Conservation (phyloP, 441 rosid species). For the Sinapis alba region DNA sequence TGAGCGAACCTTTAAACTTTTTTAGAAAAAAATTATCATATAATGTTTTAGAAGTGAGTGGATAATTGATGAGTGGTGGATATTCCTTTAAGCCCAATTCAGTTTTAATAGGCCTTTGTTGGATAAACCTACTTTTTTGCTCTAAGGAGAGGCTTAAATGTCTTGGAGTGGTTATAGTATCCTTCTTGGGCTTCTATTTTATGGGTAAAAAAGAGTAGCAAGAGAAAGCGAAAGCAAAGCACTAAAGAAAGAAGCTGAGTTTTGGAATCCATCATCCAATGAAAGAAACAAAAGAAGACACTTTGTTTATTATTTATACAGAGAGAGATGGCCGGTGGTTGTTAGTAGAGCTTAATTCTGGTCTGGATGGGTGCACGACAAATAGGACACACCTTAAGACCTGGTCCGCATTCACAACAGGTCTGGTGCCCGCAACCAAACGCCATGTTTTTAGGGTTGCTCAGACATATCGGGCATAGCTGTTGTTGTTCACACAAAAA, state of each 20-base stretch:
- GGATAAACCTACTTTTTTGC: background rate
- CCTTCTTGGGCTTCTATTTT: background rate
- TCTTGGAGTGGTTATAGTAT: too few species aligned
- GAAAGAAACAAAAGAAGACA: background rate
- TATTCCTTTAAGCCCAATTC: background rate
- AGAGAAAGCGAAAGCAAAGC: too few species aligned
- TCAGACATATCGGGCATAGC: conserved; percentile 73
- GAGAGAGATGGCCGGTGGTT: background rate
- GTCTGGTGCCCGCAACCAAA: conserved; percentile 84
- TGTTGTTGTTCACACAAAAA: conserved; percentile 41
- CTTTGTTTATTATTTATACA: background rate
- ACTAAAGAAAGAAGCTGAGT: too few species aligned
- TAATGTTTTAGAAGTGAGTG: background rate
- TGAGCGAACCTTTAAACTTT: background rate
- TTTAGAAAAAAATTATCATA: background rate
- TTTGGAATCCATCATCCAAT: background rate
- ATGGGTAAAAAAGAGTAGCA: too few species aligned
- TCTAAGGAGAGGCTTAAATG: background rate
- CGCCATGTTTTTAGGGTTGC: conserved; percentile 62
- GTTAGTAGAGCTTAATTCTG: conserved; percentile 65
- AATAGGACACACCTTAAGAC: conserved; percentile 57
- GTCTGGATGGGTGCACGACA: conserved; percentile 66
- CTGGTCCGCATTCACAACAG: conserved; percentile 65
- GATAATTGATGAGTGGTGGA: conserved; percentile 35
- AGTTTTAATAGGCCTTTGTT: conserved; percentile 10